These are phyloP conservation scores for Xylaria venustula DNA, from an alignment of 495 filamentous ascomycete genomes.

Conservation along the genomic window DNA sequence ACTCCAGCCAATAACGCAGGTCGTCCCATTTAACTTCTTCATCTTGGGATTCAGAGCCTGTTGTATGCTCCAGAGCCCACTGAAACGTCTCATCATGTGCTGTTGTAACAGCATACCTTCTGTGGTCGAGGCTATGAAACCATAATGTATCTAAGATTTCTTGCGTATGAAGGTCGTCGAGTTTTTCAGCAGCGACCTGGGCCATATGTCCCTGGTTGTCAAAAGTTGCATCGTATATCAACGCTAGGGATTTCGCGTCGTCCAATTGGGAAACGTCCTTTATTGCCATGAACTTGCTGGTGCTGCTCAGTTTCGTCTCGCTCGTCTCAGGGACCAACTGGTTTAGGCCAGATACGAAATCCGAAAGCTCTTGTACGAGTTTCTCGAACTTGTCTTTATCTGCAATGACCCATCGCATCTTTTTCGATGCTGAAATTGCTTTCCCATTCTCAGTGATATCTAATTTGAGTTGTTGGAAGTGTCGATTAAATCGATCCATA, in stretches of 20 bases:
- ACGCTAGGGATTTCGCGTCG: too few relatives aligned
- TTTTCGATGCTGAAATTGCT: not conserved
- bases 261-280: too few relatives aligned
- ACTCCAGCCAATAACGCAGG: constrained; percentile 3
- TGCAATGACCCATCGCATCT: constrained; percentile 20
- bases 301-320: not conserved
- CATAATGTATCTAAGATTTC: constrained; percentile 6
- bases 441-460: too few relatives aligned
- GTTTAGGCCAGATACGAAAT: constrained; percentile 26
- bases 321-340: constrained; percentile 17
- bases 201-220: too few relatives aligned
- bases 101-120: constrained; percentile 3
- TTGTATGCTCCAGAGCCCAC: constrained; percentile 15
- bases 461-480: too few relatives aligned
- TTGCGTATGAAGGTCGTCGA: not conserved
- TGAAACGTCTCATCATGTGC: constrained; percentile 16
- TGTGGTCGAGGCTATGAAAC: constrained; percentile 15
- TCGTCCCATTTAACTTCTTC: constrained; percentile 10
- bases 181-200: too few relatives aligned
- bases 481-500: too few relatives aligned
- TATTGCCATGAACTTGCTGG: too few relatives aligned
- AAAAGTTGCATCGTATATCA: too few relatives aligned
- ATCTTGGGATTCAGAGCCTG: not conserved
- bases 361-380: constrained; percentile 18
- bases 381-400: constrained; percentile 27